Percentiles rank a stretch among this genome's conserved stretches.
Conservation (phyloP, 768 basidiomycete species). For the Boletus rubropictus region DNA sequence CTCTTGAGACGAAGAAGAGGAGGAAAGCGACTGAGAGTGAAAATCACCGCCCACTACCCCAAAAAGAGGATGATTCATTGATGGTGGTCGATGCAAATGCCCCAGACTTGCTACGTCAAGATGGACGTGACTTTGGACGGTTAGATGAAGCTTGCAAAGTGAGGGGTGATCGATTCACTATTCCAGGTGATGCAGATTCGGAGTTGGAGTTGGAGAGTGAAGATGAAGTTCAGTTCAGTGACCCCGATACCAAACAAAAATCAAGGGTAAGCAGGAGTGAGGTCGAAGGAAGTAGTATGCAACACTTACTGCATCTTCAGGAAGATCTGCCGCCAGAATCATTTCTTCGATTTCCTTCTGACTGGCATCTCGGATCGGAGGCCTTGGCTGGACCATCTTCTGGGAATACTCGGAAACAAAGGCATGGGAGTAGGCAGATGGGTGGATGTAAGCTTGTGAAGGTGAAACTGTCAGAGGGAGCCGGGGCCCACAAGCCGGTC, state of each 20-base stretch:
- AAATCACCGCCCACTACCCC: constrained; percentile 1
- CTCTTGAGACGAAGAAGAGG: constrained; percentile 25
- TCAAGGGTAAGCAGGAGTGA: constrained; percentile 4
- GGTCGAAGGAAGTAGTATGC: not conserved
- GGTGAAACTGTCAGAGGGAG: constrained; percentile 11
- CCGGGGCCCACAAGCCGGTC: constrained; percentile 1
- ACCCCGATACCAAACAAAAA: constrained; percentile 1
- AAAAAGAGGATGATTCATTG: constrained; percentile 26
- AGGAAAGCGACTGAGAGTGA: constrained; percentile 20
- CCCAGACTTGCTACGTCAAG: constrained; percentile 17
- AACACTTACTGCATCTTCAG: constrained; percentile 7
- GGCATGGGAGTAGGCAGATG: constrained; percentile 4
- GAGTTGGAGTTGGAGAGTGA: constrained; percentile 16
- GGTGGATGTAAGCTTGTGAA: constrained; percentile 22
- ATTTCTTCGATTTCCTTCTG: constrained; percentile 13
- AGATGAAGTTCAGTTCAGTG: constrained; percentile 10
- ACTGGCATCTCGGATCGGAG: constrained; percentile 21
- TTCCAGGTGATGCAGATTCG: constrained; percentile 11
- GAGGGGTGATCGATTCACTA: constrained; percentile 22
- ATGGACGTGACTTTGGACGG: constrained; percentile 19
- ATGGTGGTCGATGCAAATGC: constrained; percentile 27
- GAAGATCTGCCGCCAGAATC: constrained; percentile 1
- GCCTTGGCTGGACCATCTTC: constrained; percentile 4
- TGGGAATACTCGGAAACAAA: constrained; percentile 9
- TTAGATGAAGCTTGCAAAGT: constrained; percentile 26